Evolutionary conservation across 1,284 basidiomycete species (phyloP).

Genomic region (Waitea zeae): DNA sequence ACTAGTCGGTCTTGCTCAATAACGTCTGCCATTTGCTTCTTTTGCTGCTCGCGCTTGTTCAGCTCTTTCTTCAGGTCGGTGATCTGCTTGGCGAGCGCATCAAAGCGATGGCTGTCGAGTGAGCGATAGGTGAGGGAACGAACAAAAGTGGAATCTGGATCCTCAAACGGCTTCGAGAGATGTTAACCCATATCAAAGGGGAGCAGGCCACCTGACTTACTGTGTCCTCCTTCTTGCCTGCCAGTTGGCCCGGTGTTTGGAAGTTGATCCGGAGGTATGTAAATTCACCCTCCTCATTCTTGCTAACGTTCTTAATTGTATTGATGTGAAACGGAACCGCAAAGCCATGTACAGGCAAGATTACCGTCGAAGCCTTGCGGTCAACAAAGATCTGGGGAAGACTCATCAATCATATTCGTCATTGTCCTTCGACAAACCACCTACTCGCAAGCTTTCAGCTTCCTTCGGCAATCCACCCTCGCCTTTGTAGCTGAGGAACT

Average conservation of each 20-base stretch:
- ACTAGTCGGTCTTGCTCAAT: slow-evolving; percentile 86
- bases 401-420: slow-evolving; percentile 4
- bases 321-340: slow-evolving; percentile 98
- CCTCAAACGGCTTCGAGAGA: slow-evolving; percentile 98
- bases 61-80: slow-evolving; percentile 93
- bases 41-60: slow-evolving; percentile 93
- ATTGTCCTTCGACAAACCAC: slow-evolving; percentile 24
- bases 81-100: slow-evolving; percentile 81
- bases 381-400: slow-evolving; percentile 72
- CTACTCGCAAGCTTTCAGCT: slow-evolving; percentile 57
- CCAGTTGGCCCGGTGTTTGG: slow-evolving; percentile 94
- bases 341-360: slow-evolving; percentile 89
- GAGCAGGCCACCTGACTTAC: too few species aligned
- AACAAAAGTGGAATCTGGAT: slow-evolving; percentile 93
- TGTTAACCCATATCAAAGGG: slow-evolving; percentile 15
- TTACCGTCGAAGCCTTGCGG: slow-evolving; percentile 76
- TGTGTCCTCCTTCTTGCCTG: slow-evolving; percentile 99
- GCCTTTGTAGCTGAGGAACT: slow-evolving; percentile 94
- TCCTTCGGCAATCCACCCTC: slow-evolving; percentile 79
- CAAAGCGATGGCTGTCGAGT: slow-evolving; percentile 77
- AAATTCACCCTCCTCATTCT: slow-evolving; percentile 92
- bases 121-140: slow-evolving; percentile 92
- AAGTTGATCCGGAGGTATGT: slow-evolving; percentile 96
- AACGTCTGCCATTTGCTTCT: slow-evolving; percentile 96
- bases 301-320: slow-evolving; percentile 95